phyloP scores from a whole-genome alignment of 129 eudicot genomes.

The Tagetes erecta region DNA sequence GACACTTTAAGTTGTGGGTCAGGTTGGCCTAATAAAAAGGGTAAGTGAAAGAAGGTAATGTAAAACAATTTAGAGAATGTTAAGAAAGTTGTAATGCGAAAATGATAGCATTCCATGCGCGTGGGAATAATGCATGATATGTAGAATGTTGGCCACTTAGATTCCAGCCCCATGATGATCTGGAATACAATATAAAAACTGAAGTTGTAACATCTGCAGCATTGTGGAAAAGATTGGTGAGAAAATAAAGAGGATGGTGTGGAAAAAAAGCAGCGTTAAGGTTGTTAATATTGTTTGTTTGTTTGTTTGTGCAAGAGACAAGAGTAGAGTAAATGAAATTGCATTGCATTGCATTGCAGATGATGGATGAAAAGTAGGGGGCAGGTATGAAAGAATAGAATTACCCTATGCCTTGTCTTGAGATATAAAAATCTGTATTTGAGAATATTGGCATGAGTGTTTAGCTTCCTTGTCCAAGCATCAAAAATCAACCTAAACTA shows the following conservation, averaged over 20 bases:
- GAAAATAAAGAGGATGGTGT: not conserved
- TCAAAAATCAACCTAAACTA: conserved; percentile 66
- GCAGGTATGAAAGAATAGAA: conserved; percentile 1
- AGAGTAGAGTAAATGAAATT: no score
- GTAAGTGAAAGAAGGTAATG: not conserved
- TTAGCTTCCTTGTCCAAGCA: conserved; percentile 90
- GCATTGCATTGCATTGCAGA: no score
- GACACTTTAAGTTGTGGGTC: conserved; percentile 93
- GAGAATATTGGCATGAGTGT: conserved; percentile 76
- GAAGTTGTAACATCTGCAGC: not conserved
- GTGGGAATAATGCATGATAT: conserved; percentile 91
- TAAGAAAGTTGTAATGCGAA: not conserved
- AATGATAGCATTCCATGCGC: conserved; percentile 93
- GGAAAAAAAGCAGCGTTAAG: no score
- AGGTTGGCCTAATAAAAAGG: conserved; percentile 71
- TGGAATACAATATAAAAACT: conserved; percentile 19
- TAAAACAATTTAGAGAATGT: not conserved
- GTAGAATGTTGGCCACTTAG: conserved; percentile 92
- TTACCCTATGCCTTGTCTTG: conserved; percentile 90
- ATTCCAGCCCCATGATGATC: conserved; percentile 99
- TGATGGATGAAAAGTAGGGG: no score
- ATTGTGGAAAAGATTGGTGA: not conserved
- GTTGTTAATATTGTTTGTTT: no score
- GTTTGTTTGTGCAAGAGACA: no score
- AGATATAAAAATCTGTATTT: conserved; percentile 80